phyloP scores from a whole-genome alignment of 805 yeast species.

The Teunomyces pallodes region DNA sequence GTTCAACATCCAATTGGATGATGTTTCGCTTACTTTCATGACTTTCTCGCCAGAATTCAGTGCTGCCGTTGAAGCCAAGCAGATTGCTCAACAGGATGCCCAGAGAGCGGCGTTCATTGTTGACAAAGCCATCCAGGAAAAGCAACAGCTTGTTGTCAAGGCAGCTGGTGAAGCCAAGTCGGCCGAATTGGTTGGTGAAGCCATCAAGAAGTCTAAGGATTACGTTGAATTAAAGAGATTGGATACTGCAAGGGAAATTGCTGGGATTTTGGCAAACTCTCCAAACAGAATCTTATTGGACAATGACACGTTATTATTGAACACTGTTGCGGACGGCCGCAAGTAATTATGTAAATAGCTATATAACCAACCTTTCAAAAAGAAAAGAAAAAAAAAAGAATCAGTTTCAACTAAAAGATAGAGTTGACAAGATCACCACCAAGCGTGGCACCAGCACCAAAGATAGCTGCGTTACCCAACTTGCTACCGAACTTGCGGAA shows the following conservation, averaged over 20 bases:
- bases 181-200: slow-evolving; percentile 98
- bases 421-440: slow-evolving; percentile 81
- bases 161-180: slow-evolving; percentile 99
- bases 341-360: slow-evolving; percentile 21
- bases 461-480: slow-evolving; percentile 88
- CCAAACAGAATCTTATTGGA: slow-evolving; percentile 92
- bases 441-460: slow-evolving; percentile 94
- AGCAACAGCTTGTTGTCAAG: slow-evolving; percentile 93
- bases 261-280: slow-evolving; percentile 75
- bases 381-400: background rate
- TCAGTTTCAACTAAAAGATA: slow-evolving; percentile 45
- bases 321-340: slow-evolving; percentile 81
- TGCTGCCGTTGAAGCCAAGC: slow-evolving; percentile 96
- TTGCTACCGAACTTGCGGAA: slow-evolving; percentile 71
- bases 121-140: slow-evolving; percentile 96
- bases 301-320: slow-evolving; percentile 85
- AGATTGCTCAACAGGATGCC: slow-evolving; percentile 99
- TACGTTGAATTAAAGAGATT: slow-evolving; percentile 95
- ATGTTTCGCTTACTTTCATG: slow-evolving; percentile 95
- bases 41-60: slow-evolving; percentile 98
- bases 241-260: slow-evolving; percentile 96
- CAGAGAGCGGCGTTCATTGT: slow-evolving; percentile 97
- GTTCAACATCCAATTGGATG: slow-evolving; percentile 86
- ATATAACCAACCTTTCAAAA: background rate
- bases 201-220: slow-evolving; percentile 93